Conservation (phyloP, 345 rosid species). For the Moricandia arvensis region DNA sequence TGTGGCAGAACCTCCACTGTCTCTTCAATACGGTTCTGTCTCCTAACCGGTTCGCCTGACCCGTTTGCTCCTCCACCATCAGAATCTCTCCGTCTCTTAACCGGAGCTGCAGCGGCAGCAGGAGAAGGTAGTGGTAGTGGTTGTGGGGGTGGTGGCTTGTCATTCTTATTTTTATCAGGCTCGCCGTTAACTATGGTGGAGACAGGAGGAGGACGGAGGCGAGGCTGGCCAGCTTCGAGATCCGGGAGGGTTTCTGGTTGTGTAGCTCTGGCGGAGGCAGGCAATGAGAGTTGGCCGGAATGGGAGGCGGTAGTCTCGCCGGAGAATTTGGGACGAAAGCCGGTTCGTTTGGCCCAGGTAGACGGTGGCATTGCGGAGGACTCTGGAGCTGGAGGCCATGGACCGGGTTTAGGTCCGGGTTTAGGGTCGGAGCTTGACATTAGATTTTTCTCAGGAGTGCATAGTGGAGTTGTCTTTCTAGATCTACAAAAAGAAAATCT, state of each 20-base stretch:
- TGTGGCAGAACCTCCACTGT: slow-evolving; percentile 61
- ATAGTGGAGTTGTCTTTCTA: slow-evolving; percentile 5
- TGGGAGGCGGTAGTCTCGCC: slow-evolving; percentile 82
- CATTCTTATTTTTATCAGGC: slow-evolving; percentile 37
- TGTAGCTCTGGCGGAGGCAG: slow-evolving; percentile 48
- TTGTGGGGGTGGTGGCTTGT: slow-evolving; percentile 14
- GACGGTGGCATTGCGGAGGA: slow-evolving; percentile 81
- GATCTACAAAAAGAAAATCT: slow-evolving; percentile 23
- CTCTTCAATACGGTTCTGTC: slow-evolving; percentile 61
- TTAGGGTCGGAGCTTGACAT: slow-evolving; percentile 74
- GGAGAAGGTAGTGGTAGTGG: neutral
- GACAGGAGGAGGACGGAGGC: slow-evolving; percentile 30
- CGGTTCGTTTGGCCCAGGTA: slow-evolving; percentile 93
- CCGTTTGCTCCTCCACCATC: slow-evolving; percentile 54
- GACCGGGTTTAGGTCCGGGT: slow-evolving; percentile 63
- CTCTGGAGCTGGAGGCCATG: slow-evolving; percentile 76
- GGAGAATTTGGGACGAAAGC: slow-evolving; percentile 92
- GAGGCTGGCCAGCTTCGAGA: slow-evolving; percentile 68
- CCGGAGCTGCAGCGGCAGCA: slow-evolving; percentile 26
- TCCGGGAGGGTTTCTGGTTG: slow-evolving; percentile 55
- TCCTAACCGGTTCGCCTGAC: slow-evolving; percentile 44
- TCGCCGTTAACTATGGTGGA: slow-evolving; percentile 16
- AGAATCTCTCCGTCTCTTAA: slow-evolving; percentile 83
- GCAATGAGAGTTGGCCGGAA: slow-evolving; percentile 64
- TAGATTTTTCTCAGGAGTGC: slow-evolving; percentile 1